phyloP scores from a whole-genome alignment of 2,329 filamentous ascomycete species.

The Fusarium armeniacum region DNA sequence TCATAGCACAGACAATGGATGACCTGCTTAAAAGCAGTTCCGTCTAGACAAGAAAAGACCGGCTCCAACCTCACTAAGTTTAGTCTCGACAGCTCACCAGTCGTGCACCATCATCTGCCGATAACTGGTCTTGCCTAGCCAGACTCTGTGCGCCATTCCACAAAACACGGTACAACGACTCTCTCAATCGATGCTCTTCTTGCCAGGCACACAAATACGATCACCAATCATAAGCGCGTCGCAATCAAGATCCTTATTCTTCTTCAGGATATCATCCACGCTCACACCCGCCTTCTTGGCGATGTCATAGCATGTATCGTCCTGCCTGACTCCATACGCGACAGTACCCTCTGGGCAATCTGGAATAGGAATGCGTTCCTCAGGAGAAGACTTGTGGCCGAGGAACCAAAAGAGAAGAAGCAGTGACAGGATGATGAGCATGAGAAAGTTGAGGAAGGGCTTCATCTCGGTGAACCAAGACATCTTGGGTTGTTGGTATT shows the following conservation, averaged over 20 bases:
- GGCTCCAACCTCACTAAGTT: not conserved
- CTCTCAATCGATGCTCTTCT: conserved; percentile 18
- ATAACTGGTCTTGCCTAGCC: conserved; percentile 5
- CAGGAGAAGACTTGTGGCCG: conserved; percentile 50
- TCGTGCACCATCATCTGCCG: conserved; percentile 13
- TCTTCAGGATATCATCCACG: conserved; percentile 61
- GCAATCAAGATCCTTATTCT: conserved; percentile 64
- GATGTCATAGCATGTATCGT: conserved; percentile 69
- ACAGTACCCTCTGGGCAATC: conserved; percentile 52
- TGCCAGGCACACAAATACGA: conserved; percentile 61
- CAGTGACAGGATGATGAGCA: conserved; percentile 66
- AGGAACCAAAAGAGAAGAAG: conserved; percentile 66
- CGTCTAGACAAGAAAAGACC: not conserved
- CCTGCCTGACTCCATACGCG: conserved; percentile 59
- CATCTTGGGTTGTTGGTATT: conserved; percentile 45
- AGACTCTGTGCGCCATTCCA: conserved; percentile 11
- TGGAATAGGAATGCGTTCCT: conserved; percentile 27
- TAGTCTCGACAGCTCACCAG: conserved; percentile 5
- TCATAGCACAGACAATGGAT: not conserved
- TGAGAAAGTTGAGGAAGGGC: conserved; percentile 71
- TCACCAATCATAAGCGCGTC: conserved; percentile 59
- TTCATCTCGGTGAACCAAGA: conserved; percentile 67
- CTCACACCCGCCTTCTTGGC: conserved; percentile 59
- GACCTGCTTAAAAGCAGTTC: not conserved
- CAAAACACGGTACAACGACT: conserved; percentile 1